phyloP scores from a whole-genome alignment of 257 asterid genomes.

The Orobanche coerulescens region DNA sequence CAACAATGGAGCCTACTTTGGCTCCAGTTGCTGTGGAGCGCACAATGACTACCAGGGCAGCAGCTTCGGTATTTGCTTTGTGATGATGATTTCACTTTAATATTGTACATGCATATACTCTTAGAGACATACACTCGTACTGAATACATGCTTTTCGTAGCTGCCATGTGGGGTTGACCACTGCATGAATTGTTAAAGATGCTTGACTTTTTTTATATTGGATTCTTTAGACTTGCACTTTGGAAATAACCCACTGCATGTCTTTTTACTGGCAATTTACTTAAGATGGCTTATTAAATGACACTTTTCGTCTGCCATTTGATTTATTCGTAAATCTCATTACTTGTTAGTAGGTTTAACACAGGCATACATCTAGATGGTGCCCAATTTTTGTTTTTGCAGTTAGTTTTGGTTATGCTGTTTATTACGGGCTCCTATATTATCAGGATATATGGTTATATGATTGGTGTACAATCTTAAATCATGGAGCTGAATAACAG shows the following conservation, averaged over 20 bases:
- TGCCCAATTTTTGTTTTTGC: conserved; percentile 1
- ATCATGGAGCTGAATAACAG: not conserved
- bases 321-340: not conserved
- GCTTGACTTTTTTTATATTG: not conserved
- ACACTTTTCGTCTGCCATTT: not conserved
- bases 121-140: not conserved
- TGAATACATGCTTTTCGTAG: not conserved
- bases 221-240: not conserved
- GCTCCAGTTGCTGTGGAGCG: conserved; percentile 98
- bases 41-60: conserved; percentile 96
- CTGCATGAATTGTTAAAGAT: not conserved
- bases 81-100: conserved; percentile 17
- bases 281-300: conserved; percentile 2
- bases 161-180: conserved; percentile 2
- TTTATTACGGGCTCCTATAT: not conserved
- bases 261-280: not conserved
- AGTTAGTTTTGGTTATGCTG: conserved; percentile 6
- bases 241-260: not conserved
- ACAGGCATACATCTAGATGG: not conserved
- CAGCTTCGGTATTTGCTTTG: conserved; percentile 73
- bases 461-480: not conserved
- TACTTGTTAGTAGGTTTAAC: conserved; percentile 11
- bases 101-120: not conserved
- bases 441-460: conserved; percentile 5
- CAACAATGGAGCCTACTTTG: conserved; percentile 94